Base-by-base conservation (phyloP, 768 basidiomycete species). In the Flagelloscypha sp. region DNA sequence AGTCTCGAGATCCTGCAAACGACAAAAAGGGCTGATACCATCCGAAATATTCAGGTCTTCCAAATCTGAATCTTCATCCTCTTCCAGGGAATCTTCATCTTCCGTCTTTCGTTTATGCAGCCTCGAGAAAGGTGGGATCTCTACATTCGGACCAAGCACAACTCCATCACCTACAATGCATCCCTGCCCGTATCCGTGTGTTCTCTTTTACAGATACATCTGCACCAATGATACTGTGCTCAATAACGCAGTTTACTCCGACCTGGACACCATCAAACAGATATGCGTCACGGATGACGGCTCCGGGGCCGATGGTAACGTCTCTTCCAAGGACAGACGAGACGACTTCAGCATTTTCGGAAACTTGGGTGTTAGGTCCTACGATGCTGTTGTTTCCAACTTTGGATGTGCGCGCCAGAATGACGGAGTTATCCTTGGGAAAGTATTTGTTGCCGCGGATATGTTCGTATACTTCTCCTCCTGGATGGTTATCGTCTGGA, bases 401-500 rank as follows among this genome's bases (percentile, higher is more conserved):
- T 50, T 77, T 82, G 52, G 83, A 84, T 8, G 87, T 88, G 88
- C 93, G 72, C n/a, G 90, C 83, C 15, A 98, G 73, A 19, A 71
- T 50, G 40, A 95, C 84, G 3, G 83, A 72, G 43, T 75, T 72
- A 43, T 84, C 79, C 46, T 79, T 76, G 13, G 90, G 77, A 42
- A 93, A 72, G 52, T 98, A 99, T 46, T 83, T 81, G 58, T 92
- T 88, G 5, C 89, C 90, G 19, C 84, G 74, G 23, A 82, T 71
- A 50, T 92, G 79, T 52, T 94, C 87, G 53, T 97, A 98, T 24
- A 68, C 52, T 38, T 84, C 78, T 5, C 80, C 80, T 10, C 80
- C 74, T 2, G 89, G 90, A 48, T 92, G 76, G 56, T 92, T 88
- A 54, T 93, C 80, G 53, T 97, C 95, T 7, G 94, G 94, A 4